Evolutionary conservation across 1,139 yeast species (phyloP), one percentile per base, ranked within the genome.

Genomic region (Yamadazyma trypodendri): DNA sequence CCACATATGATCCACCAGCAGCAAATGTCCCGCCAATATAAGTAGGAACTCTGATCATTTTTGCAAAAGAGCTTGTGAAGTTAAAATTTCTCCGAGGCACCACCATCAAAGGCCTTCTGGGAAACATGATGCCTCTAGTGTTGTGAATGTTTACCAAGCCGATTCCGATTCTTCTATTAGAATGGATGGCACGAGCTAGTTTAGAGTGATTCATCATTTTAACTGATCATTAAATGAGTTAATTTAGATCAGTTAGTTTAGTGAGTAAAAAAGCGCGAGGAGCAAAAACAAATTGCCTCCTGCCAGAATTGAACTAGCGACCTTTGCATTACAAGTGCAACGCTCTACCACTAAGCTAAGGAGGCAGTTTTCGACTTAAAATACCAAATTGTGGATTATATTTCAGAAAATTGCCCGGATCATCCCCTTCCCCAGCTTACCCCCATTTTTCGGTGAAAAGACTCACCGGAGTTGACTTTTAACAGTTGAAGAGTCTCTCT

Each of bases 331-430:
- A 82, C 89, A 83, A 82, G 89, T 83, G 89, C 88, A 82, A 81
- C 89, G 90, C 90, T 83, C 87, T 83, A 83, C 90, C 90, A 82
- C 90, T 83, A 81, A 83, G 89, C 90, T 83, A 83, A 82, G 73
- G 75, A 72, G 87, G 87, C 87, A 18, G 24, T 24, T 31, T 32
- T 23, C 14, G 12, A 18, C 21, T 6, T 8, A 18, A n/a, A 18
- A 18, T 8, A 18, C 21, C 9, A 12, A 12, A 24, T 5, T 12
- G n/a, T 5, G 14, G 14, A 14, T 12, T 12, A 4, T 12, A 24
- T n/a, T 24, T 15, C 15, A 15, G 9, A 6, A 6, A 23, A 5
- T 10, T 23, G 8, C n/a, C n/a, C 25, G n/a, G 9, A 4, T 23
- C 6, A 6, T 7, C 23, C n/a, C n/a, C 21, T 18, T 18, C 21